A percentile compares a stretch with the other conserved stretches of the same genome.
phyloP scores from a whole-genome alignment of 305 asterid genomes.

The Solanum hybrid region DNA sequence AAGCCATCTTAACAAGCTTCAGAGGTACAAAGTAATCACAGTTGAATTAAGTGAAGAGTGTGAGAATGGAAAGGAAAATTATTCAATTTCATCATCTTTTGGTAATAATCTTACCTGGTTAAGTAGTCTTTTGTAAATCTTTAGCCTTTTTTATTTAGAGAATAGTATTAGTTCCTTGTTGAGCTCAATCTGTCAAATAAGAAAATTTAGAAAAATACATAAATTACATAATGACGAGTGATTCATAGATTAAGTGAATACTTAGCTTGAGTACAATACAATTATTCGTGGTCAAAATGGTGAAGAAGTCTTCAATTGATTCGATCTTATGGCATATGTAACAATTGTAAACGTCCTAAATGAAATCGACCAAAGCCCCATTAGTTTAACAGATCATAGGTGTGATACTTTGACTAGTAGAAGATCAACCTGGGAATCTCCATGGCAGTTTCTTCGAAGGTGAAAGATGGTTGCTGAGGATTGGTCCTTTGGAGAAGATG shows the following conservation, averaged over 20 bases:
- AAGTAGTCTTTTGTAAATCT: not conserved
- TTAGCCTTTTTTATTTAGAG: not conserved
- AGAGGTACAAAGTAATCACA: not conserved
- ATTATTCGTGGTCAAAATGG: not conserved
- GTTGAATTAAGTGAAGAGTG: not conserved
- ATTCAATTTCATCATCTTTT: not conserved
- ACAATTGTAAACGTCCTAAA: not conserved
- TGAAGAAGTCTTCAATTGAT: not conserved
- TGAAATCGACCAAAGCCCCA: not conserved
- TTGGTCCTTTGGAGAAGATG: no score
- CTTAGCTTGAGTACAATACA: not conserved
- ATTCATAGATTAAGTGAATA: not conserved
- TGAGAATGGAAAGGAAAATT: not conserved
- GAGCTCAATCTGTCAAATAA: not conserved
- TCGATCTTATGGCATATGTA: not conserved
- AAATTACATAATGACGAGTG: not conserved
- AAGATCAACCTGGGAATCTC: no score
- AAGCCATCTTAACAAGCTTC: not conserved
- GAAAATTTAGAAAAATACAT: no score
- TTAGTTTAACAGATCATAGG: not conserved
- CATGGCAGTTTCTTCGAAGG: no score
- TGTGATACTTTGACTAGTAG: not conserved
- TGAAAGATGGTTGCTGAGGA: no score
- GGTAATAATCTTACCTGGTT: not conserved
- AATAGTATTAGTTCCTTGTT: not conserved